Conservation (phyloP, 225 moss, liverwort and hornwort species). For the Pseudoscleropodium purum region DNA sequence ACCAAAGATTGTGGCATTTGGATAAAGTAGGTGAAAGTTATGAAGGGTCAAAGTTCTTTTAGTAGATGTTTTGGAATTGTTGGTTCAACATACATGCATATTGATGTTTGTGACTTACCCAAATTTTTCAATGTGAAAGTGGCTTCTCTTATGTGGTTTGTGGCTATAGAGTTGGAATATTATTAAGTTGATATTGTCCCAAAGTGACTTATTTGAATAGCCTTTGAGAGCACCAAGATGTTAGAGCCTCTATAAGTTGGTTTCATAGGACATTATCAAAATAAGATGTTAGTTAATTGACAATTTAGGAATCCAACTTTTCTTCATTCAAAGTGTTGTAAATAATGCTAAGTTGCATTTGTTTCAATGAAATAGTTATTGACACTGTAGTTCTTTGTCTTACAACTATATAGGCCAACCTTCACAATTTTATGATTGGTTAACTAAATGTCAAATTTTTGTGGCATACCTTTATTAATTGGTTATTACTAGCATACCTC, state of each 20-base stretch:
- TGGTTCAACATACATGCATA: no score
- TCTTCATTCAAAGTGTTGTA: background rate
- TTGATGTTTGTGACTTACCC: background rate
- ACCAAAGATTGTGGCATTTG: no score
- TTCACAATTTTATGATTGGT: background rate
- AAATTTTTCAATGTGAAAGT: background rate
- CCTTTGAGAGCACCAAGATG: background rate
- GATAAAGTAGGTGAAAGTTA: no score
- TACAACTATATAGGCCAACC: background rate
- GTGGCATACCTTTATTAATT: background rate
- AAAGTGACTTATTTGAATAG: background rate
- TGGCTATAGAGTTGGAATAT: background rate
- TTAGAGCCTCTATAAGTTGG: background rate
- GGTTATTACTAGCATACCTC: rapidly evolving
- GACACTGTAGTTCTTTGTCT: background rate
- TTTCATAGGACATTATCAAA: background rate
- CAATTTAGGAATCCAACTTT: background rate
- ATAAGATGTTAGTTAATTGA: background rate
- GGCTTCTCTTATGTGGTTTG: no score
- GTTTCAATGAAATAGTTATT: background rate
- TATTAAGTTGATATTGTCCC: background rate
- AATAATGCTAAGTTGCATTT: background rate
- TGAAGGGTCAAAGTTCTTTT: no score
- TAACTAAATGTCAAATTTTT: background rate
- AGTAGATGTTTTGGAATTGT: no score